A percentile compares a stretch with the other conserved stretches of the same genome.
Conservation (phyloP, 2,329 filamentous ascomycete species). For the Ophiostoma ips region DNA sequence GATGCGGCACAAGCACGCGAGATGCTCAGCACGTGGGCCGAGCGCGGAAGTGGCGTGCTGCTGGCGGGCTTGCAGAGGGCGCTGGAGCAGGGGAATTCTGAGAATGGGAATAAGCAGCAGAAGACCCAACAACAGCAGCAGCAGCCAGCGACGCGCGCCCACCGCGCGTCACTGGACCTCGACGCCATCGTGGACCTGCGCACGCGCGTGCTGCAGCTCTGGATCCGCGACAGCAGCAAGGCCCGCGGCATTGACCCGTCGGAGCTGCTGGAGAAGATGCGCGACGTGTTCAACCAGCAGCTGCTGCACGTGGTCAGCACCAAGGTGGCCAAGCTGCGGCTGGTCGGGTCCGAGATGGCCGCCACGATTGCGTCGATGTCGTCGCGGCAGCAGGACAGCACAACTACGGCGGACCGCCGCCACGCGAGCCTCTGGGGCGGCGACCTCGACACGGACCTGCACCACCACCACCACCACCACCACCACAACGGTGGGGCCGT, state of each 20-base stretch:
- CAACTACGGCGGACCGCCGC: conserved; percentile 20
- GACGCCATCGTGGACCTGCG: conserved; percentile 55
- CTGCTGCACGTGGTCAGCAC: conserved; percentile 48
- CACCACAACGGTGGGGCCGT: conserved; percentile 37
- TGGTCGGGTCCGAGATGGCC: conserved; percentile 51
- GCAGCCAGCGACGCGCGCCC: not conserved
- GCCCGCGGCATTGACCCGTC: conserved; percentile 53
- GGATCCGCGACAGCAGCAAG: conserved; percentile 56
- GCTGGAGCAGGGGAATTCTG: conserved; percentile 28
- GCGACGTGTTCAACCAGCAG: conserved; percentile 53
- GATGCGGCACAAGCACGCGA: conserved; percentile 45
- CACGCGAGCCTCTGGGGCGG: not conserved
- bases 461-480: conserved; percentile 16
- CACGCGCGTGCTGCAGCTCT: conserved; percentile 55
- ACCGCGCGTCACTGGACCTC: conserved; percentile 43
- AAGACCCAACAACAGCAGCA: not conserved
- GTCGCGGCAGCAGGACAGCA: conserved; percentile 36
- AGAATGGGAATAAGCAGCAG: not conserved
- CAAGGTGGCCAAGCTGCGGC: conserved; percentile 49
- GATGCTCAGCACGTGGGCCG: conserved; percentile 50
- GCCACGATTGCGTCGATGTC: conserved; percentile 47
- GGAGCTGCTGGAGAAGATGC: conserved; percentile 53
- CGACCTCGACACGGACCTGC: conserved; percentile 47
- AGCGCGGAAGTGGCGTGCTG: conserved; percentile 43
- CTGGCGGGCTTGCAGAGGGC: conserved; percentile 47